Evolutionary conservation across 345 rosid genomes (phyloP), one percentile per base, ranked within the genome.

Genomic region (Adansonia digitata): DNA sequence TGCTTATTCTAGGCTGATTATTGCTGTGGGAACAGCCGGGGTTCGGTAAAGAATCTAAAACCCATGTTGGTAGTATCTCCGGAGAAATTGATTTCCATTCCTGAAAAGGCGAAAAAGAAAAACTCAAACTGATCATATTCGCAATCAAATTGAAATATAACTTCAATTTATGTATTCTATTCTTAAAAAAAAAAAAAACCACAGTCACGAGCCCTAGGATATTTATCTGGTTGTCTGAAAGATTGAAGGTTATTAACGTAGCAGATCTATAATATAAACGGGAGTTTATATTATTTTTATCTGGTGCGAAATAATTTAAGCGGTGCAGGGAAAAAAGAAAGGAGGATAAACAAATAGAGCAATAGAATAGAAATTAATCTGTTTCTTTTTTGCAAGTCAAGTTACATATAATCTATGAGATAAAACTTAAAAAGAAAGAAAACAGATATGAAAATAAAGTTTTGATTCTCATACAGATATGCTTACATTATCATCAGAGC

Each of bases 401-500:
- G 37, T n/a, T 27, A 34, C 31, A 60, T 5, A 29, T 18, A 60
- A 29, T 59, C 40, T 31, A 0, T 57, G 18, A 2, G 52, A 17
- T 48, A 48, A 48, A 39, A 5, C 39, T 43, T 24, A 4, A 55
- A 55, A 24, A 11, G 15, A 9, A 24, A 22, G 31, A 22, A 24
- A 57, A 57, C 0, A 46, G 18, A 46, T 46, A 14, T n/a, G n/a
- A 2, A 14, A 4, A 46, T 46, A 57, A 49, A 49, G 20, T 7
- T 9, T 43, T 8, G 48, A 43, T 49, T 49, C n/a, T 49, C 20
- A 49, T 18, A 55, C 22, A 57, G 63, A 57, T 26, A 17, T 17
- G 66, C 48, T 64, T 64, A 64, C 69, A 39, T 39, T 29, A 39
- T 12, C 48, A n/a, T 64, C 48, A 39, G 69, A 39, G 48, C 69